A percentile compares a stretch with the other conserved stretches of the same genome.
Conservation (phyloP, 208 protist genomes). For the Blechomonas ayalai region DNA sequence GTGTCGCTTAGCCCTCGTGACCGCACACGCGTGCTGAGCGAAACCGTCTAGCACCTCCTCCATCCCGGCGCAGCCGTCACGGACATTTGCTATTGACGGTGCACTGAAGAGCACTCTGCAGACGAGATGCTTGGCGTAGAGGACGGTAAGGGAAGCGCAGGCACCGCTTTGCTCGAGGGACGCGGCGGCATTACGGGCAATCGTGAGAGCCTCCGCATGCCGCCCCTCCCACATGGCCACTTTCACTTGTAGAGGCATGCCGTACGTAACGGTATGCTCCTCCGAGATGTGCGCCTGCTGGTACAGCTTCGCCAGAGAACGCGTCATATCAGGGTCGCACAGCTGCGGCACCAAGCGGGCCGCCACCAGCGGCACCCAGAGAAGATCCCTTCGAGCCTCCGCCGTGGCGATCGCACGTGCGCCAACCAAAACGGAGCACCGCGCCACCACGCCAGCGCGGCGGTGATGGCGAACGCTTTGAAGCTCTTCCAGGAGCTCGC, state of each 20-base stretch:
- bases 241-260: slow-evolving; percentile 13
- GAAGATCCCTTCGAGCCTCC: slow-evolving; percentile 6
- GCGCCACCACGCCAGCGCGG: slow-evolving; percentile 17
- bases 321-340: slow-evolving; percentile 13
- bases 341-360: slow-evolving; percentile 19
- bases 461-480: slow-evolving; percentile 4
- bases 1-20: slow-evolving; percentile 11
- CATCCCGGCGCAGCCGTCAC: slow-evolving; percentile 9
- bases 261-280: slow-evolving; percentile 14
- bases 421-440: slow-evolving; percentile 18
- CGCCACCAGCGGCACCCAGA: slow-evolving; percentile 23
- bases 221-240: slow-evolving; percentile 19
- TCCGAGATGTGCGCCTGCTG: slow-evolving; percentile 1
- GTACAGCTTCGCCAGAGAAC: slow-evolving; percentile 13
- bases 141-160: slow-evolving; percentile 7
- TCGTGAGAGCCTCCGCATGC: slow-evolving; percentile 9
- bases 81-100: slow-evolving; percentile 8
- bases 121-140: slow-evolving; percentile 16
- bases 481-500: slow-evolving; percentile 13
- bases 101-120: slow-evolving; percentile 21
- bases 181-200: slow-evolving; percentile 5
- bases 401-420: slow-evolving; percentile 9
- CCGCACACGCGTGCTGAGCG: slow-evolving; percentile 2
- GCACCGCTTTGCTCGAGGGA: slow-evolving; percentile 6
- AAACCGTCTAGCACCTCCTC: slow-evolving; percentile 13